phyloP scores from a whole-genome alignment of 306 rosid species.

The Cucumis cinereus region DNA sequence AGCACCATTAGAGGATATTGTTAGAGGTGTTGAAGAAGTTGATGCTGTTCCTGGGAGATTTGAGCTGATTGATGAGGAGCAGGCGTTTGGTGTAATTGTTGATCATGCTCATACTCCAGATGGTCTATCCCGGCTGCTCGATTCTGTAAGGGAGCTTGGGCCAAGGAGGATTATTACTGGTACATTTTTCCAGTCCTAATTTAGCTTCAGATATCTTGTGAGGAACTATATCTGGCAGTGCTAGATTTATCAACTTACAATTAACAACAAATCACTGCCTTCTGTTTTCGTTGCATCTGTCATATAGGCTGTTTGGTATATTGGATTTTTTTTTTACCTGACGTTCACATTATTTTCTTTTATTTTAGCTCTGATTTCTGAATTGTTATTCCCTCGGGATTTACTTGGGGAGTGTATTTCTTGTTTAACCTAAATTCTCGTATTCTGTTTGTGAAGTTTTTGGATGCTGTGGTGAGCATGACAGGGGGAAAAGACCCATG shows the following conservation, averaged over 20 bases:
- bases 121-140: conserved; percentile 81
- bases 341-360: background rate
- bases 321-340: too few species aligned
- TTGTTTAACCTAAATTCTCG: background rate
- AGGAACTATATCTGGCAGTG: background rate
- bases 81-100: conserved; percentile 87
- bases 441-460: conserved; percentile 39
- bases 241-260: background rate
- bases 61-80: conserved; percentile 93
- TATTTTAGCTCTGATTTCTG: background rate
- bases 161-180: conserved; percentile 83
- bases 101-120: conserved; percentile 92
- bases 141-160: conserved; percentile 88
- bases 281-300: background rate
- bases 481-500: conserved; percentile 86
- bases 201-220: background rate
- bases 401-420: conserved; percentile 8
- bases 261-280: background rate
- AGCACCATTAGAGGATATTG: conserved; percentile 92
- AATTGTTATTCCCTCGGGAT: background rate
- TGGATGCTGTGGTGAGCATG: conserved; percentile 65
- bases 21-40: conserved; percentile 93
- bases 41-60: conserved; percentile 96
- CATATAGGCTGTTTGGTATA: background rate
- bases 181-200: conserved; percentile 24